Evolutionary conservation across 2,329 filamentous ascomycete genomes (phyloP).

Genomic region (Exophiala calicioides): DNA sequence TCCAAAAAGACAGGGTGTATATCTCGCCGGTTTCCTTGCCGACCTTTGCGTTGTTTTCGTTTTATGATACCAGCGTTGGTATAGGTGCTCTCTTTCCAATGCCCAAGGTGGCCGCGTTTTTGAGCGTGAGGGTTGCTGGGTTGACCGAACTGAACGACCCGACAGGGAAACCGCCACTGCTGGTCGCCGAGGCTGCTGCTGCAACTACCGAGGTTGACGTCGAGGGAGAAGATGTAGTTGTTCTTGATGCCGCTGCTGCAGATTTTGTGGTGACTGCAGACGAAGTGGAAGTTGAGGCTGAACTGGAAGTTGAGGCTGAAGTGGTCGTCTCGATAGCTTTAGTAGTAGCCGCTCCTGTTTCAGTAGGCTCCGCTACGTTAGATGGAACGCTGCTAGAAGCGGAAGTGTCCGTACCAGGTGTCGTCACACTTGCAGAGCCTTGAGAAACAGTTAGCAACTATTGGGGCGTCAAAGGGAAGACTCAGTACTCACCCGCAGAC

Average conservation of each 20-base stretch:
- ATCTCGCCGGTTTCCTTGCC: constrained; percentile 1
- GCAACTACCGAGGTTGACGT: constrained; percentile 2
- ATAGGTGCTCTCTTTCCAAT: constrained; percentile 23
- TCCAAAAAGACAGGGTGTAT: constrained; percentile 1
- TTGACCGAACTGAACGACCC: constrained; percentile 26
- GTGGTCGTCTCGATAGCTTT: constrained; percentile 10
- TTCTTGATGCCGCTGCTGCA: no score
- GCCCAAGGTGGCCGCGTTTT: constrained; percentile 25
- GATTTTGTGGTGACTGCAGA: no score
- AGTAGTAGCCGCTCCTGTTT: constrained; percentile 18
- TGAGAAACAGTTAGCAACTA: not conserved
- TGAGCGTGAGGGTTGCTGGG: constrained; percentile 29
- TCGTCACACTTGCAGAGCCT: constrained; percentile 8
- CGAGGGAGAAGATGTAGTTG: not conserved
- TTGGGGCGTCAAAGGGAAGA: not conserved
- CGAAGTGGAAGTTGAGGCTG: not conserved
- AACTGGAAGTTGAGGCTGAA: constrained; percentile 3
- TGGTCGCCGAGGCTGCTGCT: constrained; percentile 8
- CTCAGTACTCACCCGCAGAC: constrained; percentile 16
- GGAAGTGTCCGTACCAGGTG: constrained; percentile 24
- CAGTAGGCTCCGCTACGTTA: constrained; percentile 24
- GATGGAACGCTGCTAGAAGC: constrained; percentile 20
- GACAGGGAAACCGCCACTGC: constrained; percentile 6
- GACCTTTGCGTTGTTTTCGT: constrained; percentile 3
- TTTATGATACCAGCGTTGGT: constrained; percentile 21